A percentile compares a stretch with the other conserved stretches of the same genome.
Conservation (phyloP, 495 filamentous ascomycete species). For the Amniculicola lignicola region DNA sequence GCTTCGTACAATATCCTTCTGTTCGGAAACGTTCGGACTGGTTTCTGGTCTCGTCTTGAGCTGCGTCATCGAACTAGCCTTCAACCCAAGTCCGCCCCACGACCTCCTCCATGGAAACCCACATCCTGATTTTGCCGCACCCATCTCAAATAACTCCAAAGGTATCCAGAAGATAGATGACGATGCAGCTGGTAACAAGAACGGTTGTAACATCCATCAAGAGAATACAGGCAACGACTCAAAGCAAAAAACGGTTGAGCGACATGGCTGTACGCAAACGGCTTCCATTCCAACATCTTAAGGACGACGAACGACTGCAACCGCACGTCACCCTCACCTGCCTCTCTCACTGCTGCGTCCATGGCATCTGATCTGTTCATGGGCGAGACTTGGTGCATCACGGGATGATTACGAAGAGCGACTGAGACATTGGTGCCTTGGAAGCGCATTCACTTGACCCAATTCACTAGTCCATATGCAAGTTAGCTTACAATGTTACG, state of each 20-base stretch:
- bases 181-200: neutral
- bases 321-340: too few species aligned
- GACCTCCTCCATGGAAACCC: neutral
- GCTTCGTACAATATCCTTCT: neutral
- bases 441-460: too few species aligned
- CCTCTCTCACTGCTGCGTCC: too few species aligned
- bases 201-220: neutral
- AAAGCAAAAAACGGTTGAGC: neutral
- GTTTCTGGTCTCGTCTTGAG: neutral
- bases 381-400: too few species aligned
- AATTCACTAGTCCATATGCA: too few species aligned
- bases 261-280: neutral
- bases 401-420: neutral
- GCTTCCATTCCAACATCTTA: neutral
- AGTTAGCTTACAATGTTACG: too few species aligned
- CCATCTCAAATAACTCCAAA: neutral
- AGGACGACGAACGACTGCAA: neutral
- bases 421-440: too few species aligned
- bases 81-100: neutral
- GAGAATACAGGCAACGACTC: neutral
- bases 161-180: slow-evolving; percentile 11
- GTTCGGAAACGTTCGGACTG: neutral
- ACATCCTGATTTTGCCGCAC: neutral
- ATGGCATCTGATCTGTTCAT: too few species aligned
- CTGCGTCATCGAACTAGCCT: neutral